These are phyloP conservation scores for Penicillium antarcticum DNA, from an alignment of 495 filamentous ascomycete genomes.

Conservation along the genomic window DNA sequence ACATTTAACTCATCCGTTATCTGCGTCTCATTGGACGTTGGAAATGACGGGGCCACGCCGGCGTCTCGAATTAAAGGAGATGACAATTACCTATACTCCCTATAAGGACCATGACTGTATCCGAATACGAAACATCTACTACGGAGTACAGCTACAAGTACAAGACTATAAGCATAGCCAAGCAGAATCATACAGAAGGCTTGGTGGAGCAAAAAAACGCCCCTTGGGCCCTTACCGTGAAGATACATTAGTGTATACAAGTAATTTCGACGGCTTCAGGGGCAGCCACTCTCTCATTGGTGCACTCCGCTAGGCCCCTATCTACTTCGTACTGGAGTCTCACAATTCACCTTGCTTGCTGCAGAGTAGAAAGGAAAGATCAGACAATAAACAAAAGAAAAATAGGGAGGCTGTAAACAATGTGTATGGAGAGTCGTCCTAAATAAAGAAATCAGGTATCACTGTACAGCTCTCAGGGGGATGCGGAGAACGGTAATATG, in stretches of 20 bases:
- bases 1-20: too few relatives aligned
- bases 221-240: slow-evolving; percentile 1
- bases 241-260: neutral
- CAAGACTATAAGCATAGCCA: slow-evolving; percentile 1
- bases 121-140: neutral
- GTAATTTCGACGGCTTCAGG: slow-evolving; percentile 17
- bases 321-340: slow-evolving; percentile 18
- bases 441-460: too few relatives aligned
- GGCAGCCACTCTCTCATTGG: slow-evolving; percentile 23
- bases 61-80: slow-evolving; percentile 16
- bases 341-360: slow-evolving; percentile 12
- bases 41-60: slow-evolving; percentile 14
- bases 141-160: neutral
- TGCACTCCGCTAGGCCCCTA: slow-evolving; percentile 25
- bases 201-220: neutral
- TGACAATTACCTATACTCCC: neutral
- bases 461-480: slow-evolving; percentile 5
- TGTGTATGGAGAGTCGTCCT: too few relatives aligned
- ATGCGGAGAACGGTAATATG: slow-evolving; percentile 5
- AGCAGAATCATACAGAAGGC: neutral
- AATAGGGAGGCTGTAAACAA: neutral
- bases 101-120: neutral
- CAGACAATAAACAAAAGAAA: neutral
- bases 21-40: neutral
- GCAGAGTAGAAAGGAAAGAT: slow-evolving; percentile 1